phyloP scores from a whole-genome alignment of 768 basidiomycete genomes.

The Mycena filopes region DNA sequence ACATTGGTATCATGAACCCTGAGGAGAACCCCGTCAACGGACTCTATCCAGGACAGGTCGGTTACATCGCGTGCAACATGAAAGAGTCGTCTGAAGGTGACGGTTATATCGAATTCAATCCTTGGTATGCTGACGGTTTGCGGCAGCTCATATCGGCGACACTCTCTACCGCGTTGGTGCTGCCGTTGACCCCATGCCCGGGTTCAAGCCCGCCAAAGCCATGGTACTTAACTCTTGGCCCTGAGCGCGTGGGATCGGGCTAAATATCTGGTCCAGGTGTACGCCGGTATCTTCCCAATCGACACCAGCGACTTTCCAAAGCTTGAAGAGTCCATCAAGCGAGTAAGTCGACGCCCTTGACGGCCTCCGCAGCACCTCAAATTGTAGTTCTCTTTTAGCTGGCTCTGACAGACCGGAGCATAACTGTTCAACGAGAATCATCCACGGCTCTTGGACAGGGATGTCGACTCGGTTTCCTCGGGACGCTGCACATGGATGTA shows the following conservation, averaged over 20 bases:
- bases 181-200: slow-evolving; percentile 84
- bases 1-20: slow-evolving; percentile 32
- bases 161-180: slow-evolving; percentile 84
- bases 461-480: slow-evolving; percentile 93
- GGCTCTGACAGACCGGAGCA: slow-evolving; percentile 87
- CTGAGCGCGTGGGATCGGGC: no score
- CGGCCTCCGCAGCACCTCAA: slow-evolving; percentile 24
- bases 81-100: slow-evolving; percentile 94
- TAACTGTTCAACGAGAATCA: slow-evolving; percentile 90
- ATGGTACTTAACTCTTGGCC: no score
- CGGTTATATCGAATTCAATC: neutral
- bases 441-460: slow-evolving; percentile 96
- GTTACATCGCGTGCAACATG: slow-evolving; percentile 96
- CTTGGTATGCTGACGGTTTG: neutral
- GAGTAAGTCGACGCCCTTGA: slow-evolving; percentile 63
- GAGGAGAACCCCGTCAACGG: slow-evolving; percentile 65
- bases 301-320: slow-evolving; percentile 92
- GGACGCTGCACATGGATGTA: slow-evolving; percentile 96
- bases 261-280: slow-evolving; percentile 87
- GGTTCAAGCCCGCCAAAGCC: slow-evolving; percentile 91
- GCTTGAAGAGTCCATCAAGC: slow-evolving; percentile 94
- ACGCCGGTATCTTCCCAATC: slow-evolving; percentile 93
- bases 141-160: slow-evolving; percentile 90
- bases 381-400: slow-evolving; percentile 65
- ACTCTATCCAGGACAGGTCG: slow-evolving; percentile 84